Evolutionary conservation across 768 basidiomycete genomes (phyloP).

Genomic region (Glaciozyma antarctica): DNA sequence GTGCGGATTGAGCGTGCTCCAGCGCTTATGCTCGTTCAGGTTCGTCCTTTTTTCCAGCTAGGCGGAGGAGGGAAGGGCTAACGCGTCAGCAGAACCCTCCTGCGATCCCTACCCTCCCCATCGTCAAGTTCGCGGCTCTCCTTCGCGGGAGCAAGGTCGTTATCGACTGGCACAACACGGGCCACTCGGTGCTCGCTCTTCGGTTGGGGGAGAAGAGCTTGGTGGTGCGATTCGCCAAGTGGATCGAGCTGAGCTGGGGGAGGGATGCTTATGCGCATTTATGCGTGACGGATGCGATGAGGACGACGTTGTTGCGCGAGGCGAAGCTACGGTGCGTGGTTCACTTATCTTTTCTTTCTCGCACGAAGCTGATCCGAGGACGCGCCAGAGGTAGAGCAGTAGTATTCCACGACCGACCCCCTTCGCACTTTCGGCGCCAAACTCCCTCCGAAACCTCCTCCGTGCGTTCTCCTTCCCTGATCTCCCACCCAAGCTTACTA

Average conservation of each 20-base stretch:
- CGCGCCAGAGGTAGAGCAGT: conserved; percentile 59
- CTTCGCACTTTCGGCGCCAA: conserved; percentile 65
- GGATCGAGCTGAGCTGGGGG: conserved; percentile 75
- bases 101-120: conserved; percentile 80
- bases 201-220: conserved; percentile 60
- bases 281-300: conserved; percentile 87
- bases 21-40: conserved; percentile 83
- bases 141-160: conserved; percentile 73
- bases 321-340: conserved; percentile 66
- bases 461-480: neutral
- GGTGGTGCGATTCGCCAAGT: conserved; percentile 63
- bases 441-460: conserved; percentile 21
- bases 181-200: conserved; percentile 81
- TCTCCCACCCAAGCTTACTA: neutral
- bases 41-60: conserved; percentile 39
- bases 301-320: conserved; percentile 54
- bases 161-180: conserved; percentile 98
- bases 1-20: conserved; percentile 57
- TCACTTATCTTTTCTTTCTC: neutral
- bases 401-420: conserved; percentile 83
- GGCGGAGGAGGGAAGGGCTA: neutral
- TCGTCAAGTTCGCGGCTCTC: conserved; percentile 64
- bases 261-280: conserved; percentile 73
- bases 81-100: conserved; percentile 74
- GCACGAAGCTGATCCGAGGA: neutral